These are phyloP conservation scores for Globisporangium spiculum DNA, from an alignment of 352 stramenopile species.

Conservation along the genomic window DNA sequence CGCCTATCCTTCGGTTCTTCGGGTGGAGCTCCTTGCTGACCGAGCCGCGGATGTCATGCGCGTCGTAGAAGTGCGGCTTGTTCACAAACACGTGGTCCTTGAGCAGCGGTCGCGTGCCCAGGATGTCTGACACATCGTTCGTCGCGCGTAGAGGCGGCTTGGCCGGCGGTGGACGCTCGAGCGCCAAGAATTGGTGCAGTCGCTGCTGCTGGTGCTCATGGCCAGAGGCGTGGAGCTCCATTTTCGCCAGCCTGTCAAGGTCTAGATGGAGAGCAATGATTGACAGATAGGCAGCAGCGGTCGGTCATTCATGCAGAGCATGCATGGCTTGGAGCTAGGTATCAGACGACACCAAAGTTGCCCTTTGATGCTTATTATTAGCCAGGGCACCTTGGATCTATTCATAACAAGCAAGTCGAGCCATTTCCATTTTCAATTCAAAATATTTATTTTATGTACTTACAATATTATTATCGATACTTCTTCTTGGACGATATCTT, in stretches of 20 bases:
- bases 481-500: neutral
- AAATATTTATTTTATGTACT: neutral
- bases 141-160: constrained; percentile 41
- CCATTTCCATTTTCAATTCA: neutral
- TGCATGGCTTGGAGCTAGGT: neutral
- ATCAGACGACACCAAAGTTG: neutral
- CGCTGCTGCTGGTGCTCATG: constrained; percentile 33
- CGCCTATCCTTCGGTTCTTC: constrained; percentile 37
- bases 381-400: neutral
- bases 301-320: neutral
- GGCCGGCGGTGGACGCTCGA: constrained; percentile 24
- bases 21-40: constrained; percentile 62
- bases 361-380: neutral
- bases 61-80: constrained; percentile 66
- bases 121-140: constrained; percentile 71
- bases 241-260: constrained; percentile 6
- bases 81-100: constrained; percentile 64
- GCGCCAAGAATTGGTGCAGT: constrained; percentile 45
- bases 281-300: neutral
- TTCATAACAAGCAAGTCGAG: neutral
- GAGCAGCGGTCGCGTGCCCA: constrained; percentile 40
- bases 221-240: constrained; percentile 3
- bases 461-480: neutral
- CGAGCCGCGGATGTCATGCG: constrained; percentile 57
- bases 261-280: neutral